Conservation (phyloP, 805 yeast genomes). For the Suhomyces sp. region DNA sequence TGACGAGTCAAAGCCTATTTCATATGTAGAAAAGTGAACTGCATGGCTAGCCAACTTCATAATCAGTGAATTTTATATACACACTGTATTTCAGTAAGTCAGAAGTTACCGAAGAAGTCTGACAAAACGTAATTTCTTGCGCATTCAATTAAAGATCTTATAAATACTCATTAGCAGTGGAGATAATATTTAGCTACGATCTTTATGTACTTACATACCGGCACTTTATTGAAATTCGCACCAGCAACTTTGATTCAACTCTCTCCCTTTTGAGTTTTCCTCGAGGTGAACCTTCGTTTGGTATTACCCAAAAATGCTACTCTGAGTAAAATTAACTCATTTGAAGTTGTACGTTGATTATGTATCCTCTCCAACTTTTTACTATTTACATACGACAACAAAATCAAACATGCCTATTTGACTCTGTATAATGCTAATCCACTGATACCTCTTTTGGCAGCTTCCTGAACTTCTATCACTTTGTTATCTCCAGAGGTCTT, state of each 20-base stretch:
- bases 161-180: neutral
- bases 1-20: neutral
- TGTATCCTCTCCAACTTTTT: neutral
- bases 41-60: neutral
- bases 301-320: neutral
- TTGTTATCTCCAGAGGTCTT: conserved; percentile 42
- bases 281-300: neutral
- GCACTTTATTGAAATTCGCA: neutral
- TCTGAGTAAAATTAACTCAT: neutral
- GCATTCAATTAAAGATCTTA: neutral
- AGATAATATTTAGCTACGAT: neutral
- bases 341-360: conserved; percentile 1
- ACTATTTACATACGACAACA: conserved; percentile 7
- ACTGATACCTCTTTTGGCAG: conserved; percentile 64
- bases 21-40: neutral
- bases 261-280: neutral
- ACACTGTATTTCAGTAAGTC: neutral
- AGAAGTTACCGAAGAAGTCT: neutral
- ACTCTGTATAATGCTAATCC: conserved; percentile 86
- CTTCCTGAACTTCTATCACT: conserved; percentile 80
- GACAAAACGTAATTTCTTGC: neutral
- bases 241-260: neutral
- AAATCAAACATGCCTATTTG: conserved; percentile 29
- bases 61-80: neutral
- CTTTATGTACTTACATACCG: neutral